Base-by-base conservation (phyloP, 306 rosid genomes). In the Cyamopsis tetragonoloba region DNA sequence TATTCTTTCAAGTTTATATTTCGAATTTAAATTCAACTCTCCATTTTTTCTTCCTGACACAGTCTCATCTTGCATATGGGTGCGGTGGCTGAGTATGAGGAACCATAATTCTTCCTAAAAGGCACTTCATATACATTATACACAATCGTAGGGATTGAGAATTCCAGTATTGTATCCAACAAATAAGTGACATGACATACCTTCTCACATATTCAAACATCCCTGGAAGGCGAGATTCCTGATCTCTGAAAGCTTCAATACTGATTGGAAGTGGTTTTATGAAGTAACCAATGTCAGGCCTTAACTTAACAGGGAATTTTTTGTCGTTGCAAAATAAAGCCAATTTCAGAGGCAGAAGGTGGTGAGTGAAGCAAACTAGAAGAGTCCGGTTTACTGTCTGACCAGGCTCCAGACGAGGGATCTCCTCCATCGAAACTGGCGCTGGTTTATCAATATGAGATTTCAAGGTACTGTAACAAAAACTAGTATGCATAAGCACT, bases 211-310 rank as follows among this genome's bases (percentile, higher is more conserved):
- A 90, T 81, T 95, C 99, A 76, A 88, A 93, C 96, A 93, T 90
- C 80, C 97, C 96, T n/a, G 77, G 93, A 43, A 95, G 97, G 44
- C 42, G 84, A 72, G 95, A 88, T 77, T 83, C 99, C 74, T 81
- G 83, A 22, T 76, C 74, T 54, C 79, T 80, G 81, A 88, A 95
- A 73, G 72, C 79, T 67, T 85, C 91, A 35, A 66, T 65, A 59
- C 73, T 87, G 80, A 95, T 59, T 2, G 86, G 82, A 65, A 86
- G 87, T 27, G 96, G 87, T 71, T 81, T 86, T 32, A 95, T 81
- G 47, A 95, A 90, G 79, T 88, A 95, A 68, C 96, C 99, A 68
- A 95, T 88, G 75, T 90, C 97, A 7, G 99, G 99, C 81, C 88
- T 82, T 70, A 95, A 65, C 70, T 77, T 93, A 47, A 89, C 92